phyloP scores from a whole-genome alignment of 179 eudicot genomes.

The Heliamphora pulchella region DNA sequence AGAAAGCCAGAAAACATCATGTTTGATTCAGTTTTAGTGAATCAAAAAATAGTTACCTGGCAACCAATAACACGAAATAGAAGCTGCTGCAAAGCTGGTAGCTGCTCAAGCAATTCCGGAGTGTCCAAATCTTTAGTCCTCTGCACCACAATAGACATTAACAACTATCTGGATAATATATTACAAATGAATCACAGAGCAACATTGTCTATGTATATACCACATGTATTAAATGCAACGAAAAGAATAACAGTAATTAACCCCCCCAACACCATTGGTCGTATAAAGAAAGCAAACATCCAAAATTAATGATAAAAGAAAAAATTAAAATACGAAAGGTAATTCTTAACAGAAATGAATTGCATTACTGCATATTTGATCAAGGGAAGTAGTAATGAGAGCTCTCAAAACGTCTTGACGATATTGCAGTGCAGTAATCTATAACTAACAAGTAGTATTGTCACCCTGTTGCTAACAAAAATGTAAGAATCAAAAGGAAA shows the following conservation, averaged over 20 bases:
- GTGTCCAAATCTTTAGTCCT: slow-evolving; percentile 87
- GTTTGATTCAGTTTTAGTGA: neutral
- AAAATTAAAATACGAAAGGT: neutral
- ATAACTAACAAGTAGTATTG: neutral
- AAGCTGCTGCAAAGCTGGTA: slow-evolving; percentile 92
- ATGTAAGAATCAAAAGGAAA: neutral
- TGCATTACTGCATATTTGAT: neutral
- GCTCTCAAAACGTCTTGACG: neutral
- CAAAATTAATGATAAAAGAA: neutral
- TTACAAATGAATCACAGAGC: neutral
- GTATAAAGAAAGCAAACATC: neutral
- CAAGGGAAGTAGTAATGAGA: neutral
- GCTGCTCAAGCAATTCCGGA: slow-evolving; percentile 74
- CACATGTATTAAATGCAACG: neutral
- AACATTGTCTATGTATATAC: neutral
- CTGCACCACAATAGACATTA: slow-evolving; percentile 37
- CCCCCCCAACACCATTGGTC: neutral
- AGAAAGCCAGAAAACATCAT: neutral
- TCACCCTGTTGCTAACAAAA: neutral
- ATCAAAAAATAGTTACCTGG: slow-evolving; percentile 49
- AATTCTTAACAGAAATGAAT: neutral
- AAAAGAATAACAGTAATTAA: neutral
- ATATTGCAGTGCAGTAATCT: neutral
- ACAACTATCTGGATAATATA: neutral
- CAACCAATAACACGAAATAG: slow-evolving; percentile 74